These are phyloP conservation scores for Phytophthora rubi DNA, from an alignment of 352 stramenopile species.

Conservation along the genomic window DNA sequence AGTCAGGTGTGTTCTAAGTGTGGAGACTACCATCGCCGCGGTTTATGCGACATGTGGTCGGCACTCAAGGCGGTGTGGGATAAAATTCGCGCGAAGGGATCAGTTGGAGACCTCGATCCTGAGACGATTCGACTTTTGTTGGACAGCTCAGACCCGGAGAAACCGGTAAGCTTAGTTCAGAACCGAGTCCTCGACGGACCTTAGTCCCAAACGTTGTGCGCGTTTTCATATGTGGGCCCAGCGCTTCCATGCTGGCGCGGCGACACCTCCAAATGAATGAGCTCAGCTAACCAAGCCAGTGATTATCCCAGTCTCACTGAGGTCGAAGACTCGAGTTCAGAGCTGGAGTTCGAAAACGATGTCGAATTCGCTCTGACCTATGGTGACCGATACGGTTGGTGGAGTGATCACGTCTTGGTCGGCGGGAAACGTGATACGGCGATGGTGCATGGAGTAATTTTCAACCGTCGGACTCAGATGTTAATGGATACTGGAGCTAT, in stretches of 20 bases:
- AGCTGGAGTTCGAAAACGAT: background rate
- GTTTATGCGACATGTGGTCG: constrained; percentile 2
- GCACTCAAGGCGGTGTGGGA: no score
- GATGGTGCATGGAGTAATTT: background rate
- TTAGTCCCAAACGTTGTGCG: constrained; percentile 1
- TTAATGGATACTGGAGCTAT: background rate
- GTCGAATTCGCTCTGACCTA: background rate
- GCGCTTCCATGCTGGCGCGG: background rate
- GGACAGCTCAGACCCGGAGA: background rate
- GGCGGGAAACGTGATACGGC: background rate
- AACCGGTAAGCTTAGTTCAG: constrained; percentile 16
- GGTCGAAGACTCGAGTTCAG: background rate
- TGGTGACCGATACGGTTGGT: background rate
- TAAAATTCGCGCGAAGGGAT: no score
- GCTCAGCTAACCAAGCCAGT: background rate
- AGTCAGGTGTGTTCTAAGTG: constrained; percentile 3
- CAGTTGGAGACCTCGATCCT: no score
- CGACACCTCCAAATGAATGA: background rate
- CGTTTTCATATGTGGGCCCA: constrained; percentile 20
- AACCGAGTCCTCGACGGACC: constrained; percentile 20
- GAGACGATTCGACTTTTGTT: background rate
- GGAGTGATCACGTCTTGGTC: background rate
- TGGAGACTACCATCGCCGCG: constrained; percentile 1
- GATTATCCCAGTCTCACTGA: background rate
- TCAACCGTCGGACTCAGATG: background rate